phyloP scores from a whole-genome alignment of 2,329 filamentous ascomycete species.

The Ophiosphaerella herpotricha region DNA sequence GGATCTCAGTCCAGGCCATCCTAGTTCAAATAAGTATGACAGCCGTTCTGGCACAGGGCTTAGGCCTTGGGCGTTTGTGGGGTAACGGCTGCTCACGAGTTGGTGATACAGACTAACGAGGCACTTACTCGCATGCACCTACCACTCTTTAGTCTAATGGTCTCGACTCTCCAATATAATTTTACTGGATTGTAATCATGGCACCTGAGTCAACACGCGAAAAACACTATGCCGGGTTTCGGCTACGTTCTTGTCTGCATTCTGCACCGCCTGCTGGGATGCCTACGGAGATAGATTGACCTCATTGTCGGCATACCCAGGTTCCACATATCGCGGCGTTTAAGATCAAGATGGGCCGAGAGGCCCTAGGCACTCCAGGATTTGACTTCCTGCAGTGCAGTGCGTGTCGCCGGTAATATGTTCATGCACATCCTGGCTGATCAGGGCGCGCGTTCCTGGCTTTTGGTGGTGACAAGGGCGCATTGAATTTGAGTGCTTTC shows the following conservation, averaged over 20 bases:
- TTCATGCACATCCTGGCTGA: background rate
- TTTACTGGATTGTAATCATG: background rate
- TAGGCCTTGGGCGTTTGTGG: background rate
- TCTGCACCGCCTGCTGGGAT: background rate
- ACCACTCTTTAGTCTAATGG: background rate
- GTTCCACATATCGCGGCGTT: background rate
- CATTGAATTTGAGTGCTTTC: background rate
- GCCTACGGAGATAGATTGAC: conserved; percentile 2
- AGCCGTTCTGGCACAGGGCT: too few relatives aligned
- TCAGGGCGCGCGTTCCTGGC: background rate
- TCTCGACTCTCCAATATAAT: conserved; percentile 6
- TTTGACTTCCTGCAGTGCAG: background rate
- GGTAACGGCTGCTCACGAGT: conserved; percentile 1
- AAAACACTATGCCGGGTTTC: background rate
- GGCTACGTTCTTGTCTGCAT: too few relatives aligned
- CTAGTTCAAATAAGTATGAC: too few relatives aligned
- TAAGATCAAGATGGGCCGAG: background rate
- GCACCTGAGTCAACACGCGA: conserved; percentile 1
- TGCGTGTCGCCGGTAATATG: conserved; percentile 1
- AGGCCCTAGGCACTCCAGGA: conserved; percentile 3
- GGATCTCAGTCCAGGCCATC: too few relatives aligned
- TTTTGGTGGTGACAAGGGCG: conserved; percentile 3
- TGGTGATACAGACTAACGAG: background rate
- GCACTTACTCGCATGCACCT: conserved; percentile 1
- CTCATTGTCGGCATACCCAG: conserved; percentile 1